These are phyloP conservation scores for Luffa acutangula DNA, from an alignment of 306 rosid genomes.

Conservation along the genomic window DNA sequence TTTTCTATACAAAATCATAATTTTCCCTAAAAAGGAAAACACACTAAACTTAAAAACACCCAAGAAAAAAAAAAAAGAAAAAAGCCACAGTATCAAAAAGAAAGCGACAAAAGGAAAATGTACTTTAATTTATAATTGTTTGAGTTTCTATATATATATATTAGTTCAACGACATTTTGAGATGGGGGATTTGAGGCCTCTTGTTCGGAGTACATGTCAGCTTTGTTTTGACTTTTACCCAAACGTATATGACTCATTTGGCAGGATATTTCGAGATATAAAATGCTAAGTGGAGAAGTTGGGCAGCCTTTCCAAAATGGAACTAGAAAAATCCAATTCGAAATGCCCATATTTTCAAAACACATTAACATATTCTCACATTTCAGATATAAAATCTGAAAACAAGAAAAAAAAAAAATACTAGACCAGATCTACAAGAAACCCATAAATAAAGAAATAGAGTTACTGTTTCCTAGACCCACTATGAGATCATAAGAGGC, in stretches of 20 bases:
- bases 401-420: neutral
- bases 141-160: too few species aligned
- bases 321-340: neutral
- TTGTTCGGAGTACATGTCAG: too few species aligned
- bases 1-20: neutral
- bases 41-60: neutral
- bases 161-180: too few species aligned
- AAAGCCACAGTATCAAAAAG: neutral
- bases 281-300: neutral
- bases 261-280: too few species aligned
- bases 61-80: neutral
- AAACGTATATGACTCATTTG: too few species aligned
- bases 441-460: neutral
- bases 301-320: neutral
- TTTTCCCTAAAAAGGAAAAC: neutral
- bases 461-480: neutral
- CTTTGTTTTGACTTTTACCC: too few species aligned
- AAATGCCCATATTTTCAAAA: neutral
- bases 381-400: neutral
- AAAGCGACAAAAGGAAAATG: neutral
- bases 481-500: neutral
- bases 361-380: neutral
- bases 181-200: too few species aligned
- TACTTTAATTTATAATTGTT: too few species aligned
- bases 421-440: neutral